Base-by-base conservation (phyloP, 2,329 filamentous ascomycete species). In the Aspergillus tubingensis region DNA sequence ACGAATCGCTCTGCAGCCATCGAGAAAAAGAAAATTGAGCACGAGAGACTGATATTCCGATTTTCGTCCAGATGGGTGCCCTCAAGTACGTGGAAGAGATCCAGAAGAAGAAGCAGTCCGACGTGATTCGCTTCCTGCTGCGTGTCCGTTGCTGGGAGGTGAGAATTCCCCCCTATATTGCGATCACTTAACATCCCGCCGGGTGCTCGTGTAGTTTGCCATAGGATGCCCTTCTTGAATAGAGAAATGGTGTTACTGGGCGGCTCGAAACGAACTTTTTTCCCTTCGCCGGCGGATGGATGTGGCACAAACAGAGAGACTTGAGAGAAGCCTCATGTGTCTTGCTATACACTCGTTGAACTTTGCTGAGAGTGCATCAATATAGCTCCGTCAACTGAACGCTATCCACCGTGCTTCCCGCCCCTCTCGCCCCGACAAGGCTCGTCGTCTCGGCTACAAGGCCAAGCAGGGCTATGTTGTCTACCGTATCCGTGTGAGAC, bases 51-150 rank as follows among this genome's bases (percentile, higher is more conserved):
- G 41, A 62, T 68, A 54, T 54, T 49, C 44, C 49, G 55, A 62
- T 66, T 54, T 53, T 48, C 30, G 58, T 67, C 58, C 62, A 94
- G 88, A 97, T 97, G 95, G 95, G 95, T 91, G 94, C 94, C 87
- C 92, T 97, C 84, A 99, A 99, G 87, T 99, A 96, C 87, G 92
- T 99, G 85, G 96, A 99, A 89, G 95, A 99, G 89, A 91, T 99
- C 86, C 92, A 97, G 84, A 98, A 99, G 92, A 97, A 96, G 92
- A 99, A 99, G 92, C 95, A 99, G 90, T 96, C 92, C 83, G 95
- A 99, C 88, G 91, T 99, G 80, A 91, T 98, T 86, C 93, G 93
- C 86, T 99, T 99, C 89, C 90, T 99, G 85, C 92, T 97, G 84
- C 94, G 92, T 83, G 92, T 96, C 81, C 93, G 95, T 86, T 99